Base-by-base conservation (phyloP, 2,329 filamentous ascomycete species). In the Pseudocercospora macadamiae region DNA sequence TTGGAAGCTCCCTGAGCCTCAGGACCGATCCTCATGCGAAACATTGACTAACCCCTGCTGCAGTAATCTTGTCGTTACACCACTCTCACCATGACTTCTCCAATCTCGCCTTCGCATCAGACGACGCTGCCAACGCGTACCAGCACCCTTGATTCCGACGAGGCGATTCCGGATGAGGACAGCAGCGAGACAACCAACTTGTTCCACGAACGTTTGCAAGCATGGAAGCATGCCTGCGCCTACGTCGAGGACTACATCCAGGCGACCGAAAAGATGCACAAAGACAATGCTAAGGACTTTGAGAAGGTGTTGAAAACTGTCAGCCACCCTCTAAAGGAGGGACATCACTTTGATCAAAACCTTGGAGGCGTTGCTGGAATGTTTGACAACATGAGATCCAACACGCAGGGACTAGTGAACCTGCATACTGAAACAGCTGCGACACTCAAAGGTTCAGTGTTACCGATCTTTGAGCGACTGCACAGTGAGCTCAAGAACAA, bases 401-500 rank as follows among this genome's bases (percentile, higher is more conserved):
- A 97, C 77, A 97, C 93, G 4, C 90, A 96, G 83, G 90, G 89
- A 45, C 84, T 97, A 70, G 86, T 92, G 70, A 96, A 95, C 76
- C 88, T 90, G 71, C 93, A 97, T 75, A 79, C 88, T 68, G 93
- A 97, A 75, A 96, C 93, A 4, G 92, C 95, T 68, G 95, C 95
- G 81, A 90, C 87, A 67, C 83, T 99, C 66, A 96, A 93, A 77
- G 88, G 87, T 60, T 87, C 88, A 12, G 89, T 97, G 26, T 82
- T 96, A 18, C 95, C 93, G 34, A 88, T 93, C 64, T 88, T 99
- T 71, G 91, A 96, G 69, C 89, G 92, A 53, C 82, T 99, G 49
- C 93, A 97, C 79, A 88, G 91, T 74, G 95, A 97, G 75, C 95
- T 99, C 81, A 99, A 97, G 83, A 87, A 89, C 79, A 97, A 97